These are phyloP conservation scores for Debaryomycetaceae sp. DNA, from an alignment of 1,139 yeast species.

Conservation along the genomic window DNA sequence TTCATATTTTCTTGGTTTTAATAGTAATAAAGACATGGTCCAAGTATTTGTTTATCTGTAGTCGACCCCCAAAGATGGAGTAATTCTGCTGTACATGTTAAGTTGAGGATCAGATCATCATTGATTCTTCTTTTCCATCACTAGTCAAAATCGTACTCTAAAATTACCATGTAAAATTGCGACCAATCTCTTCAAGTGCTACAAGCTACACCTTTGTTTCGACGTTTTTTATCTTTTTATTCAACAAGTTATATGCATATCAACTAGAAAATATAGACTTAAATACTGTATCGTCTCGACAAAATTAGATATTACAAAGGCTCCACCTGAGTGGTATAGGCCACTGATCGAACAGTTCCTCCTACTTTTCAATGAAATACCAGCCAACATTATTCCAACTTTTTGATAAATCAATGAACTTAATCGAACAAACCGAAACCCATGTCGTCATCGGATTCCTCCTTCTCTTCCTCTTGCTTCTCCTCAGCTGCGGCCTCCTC, in stretches of 20 bases:
- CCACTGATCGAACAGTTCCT: background rate
- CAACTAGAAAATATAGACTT: background rate
- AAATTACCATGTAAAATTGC: no score
- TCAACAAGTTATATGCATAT: background rate
- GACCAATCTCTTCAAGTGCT: no score
- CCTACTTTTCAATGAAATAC: background rate
- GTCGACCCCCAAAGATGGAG: no score
- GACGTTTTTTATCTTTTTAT: background rate
- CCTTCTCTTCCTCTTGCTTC: slow-evolving; percentile 63
- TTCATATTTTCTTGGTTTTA: slow-evolving; percentile 4
- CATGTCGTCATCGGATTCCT: slow-evolving; percentile 83
- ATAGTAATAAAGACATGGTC: slow-evolving; percentile 3
- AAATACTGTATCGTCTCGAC: background rate
- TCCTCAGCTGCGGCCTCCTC: slow-evolving; percentile 50
- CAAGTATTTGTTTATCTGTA: background rate
- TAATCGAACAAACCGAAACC: slow-evolving; percentile 57
- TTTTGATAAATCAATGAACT: slow-evolving; percentile 8
- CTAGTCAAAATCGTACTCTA: no score
- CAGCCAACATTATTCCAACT: background rate
- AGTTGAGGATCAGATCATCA: no score
- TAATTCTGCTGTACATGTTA: no score
- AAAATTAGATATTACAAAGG: background rate
- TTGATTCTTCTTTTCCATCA: no score
- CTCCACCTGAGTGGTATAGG: background rate
- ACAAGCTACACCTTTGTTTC: no score